Evolutionary conservation across 768 basidiomycete genomes (phyloP).

Genomic region (Leucocoprinus sp.): DNA sequence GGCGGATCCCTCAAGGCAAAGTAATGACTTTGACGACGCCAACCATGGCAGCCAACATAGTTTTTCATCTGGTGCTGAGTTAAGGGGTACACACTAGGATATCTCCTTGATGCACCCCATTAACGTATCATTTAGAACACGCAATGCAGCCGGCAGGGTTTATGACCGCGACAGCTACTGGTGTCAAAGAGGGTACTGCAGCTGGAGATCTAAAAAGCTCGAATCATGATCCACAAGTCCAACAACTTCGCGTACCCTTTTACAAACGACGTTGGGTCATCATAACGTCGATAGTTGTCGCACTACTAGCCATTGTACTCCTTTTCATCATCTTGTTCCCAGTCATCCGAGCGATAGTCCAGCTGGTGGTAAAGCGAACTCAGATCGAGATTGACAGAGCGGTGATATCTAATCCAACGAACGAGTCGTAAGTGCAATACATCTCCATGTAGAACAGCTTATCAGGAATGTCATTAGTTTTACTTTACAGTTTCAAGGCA

Average conservation of each 20-base stretch:
- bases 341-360: conserved; percentile 57
- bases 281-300: conserved; percentile 40
- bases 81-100: conserved; percentile 24
- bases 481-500: conserved; percentile 40
- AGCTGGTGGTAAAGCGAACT: conserved; percentile 51
- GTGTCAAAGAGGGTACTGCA: conserved; percentile 9
- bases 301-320: conserved; percentile 48
- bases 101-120: background rate
- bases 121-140: conserved; percentile 21
- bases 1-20: conserved; percentile 25
- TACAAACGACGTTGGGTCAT: conserved; percentile 63
- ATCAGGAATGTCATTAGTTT: conserved; percentile 32
- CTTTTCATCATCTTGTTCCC: conserved; percentile 65
- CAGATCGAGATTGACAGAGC: conserved; percentile 46
- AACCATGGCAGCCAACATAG: conserved; percentile 21
- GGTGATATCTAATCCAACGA: conserved; percentile 43
- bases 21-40: conserved; percentile 27
- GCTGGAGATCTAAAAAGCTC: background rate
- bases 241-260: conserved; percentile 31
- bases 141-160: conserved; percentile 25
- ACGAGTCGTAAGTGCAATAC: conserved; percentile 39
- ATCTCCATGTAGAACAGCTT: background rate
- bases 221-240: background rate
- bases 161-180: conserved; percentile 18
- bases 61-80: conserved; percentile 23